Percentiles rank a stretch among this genome's conserved stretches.
Conservation (phyloP, 495 filamentous ascomycete species). For the Lasiosphaeria ovina region DNA sequence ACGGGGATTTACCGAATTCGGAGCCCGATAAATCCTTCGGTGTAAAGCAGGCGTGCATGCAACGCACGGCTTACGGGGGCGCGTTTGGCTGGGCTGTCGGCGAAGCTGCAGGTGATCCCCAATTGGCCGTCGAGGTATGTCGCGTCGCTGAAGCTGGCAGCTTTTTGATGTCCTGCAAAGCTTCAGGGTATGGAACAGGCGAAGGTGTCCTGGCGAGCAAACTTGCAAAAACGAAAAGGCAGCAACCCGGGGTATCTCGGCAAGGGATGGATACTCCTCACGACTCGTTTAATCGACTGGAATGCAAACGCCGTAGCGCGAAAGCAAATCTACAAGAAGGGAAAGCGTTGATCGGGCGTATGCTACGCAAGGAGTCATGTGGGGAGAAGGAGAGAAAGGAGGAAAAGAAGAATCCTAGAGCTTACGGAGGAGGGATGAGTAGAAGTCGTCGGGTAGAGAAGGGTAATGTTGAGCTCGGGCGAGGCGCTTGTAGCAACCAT, state of each 20-base stretch:
- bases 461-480: slow-evolving; percentile 19
- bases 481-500: not conserved
- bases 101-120: not conserved
- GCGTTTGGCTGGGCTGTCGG: slow-evolving; percentile 6
- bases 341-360: not conserved
- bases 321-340: slow-evolving; percentile 8
- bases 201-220: not conserved
- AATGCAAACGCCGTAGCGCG: slow-evolving; percentile 6
- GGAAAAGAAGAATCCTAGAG: not conserved
- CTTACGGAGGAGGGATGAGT: not conserved
- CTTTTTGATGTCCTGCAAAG: not conserved
- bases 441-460: slow-evolving; percentile 1
- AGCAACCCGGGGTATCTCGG: slow-evolving; percentile 19
- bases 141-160: slow-evolving; percentile 2
- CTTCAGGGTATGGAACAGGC: no score
- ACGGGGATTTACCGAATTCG: slow-evolving; percentile 14
- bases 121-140: slow-evolving; percentile 8
- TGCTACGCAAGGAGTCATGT: slow-evolving; percentile 13
- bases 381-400: slow-evolving; percentile 16
- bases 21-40: slow-evolving; percentile 11
- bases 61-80: slow-evolving; percentile 1
- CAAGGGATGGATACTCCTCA: slow-evolving; percentile 24
- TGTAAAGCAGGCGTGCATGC: not conserved
- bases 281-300: slow-evolving; percentile 2
- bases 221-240: not conserved